phyloP scores from a whole-genome alignment of 1,284 basidiomycete species.

The Puccinia coronata region DNA sequence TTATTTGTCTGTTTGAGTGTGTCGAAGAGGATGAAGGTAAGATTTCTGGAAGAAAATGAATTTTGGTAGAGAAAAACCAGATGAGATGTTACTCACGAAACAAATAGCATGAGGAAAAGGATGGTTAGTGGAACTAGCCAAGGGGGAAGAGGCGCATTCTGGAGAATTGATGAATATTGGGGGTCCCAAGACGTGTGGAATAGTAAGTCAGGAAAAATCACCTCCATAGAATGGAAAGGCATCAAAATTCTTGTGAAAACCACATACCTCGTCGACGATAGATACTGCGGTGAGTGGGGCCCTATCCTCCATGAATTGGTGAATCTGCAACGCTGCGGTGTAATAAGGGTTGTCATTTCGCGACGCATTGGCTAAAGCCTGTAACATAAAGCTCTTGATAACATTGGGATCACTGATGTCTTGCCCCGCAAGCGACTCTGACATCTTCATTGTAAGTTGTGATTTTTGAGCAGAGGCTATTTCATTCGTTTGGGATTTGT shows the following conservation, averaged over 20 bases:
- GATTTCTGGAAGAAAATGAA: neutral
- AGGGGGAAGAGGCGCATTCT: conserved; percentile 6
- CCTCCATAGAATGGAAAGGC: neutral
- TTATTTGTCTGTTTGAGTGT: conserved; percentile 6
- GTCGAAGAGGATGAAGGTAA: neutral
- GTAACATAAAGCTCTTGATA: neutral
- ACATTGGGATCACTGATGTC: conserved; percentile 2
- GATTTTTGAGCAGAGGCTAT: too few species aligned
- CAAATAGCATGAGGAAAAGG: conserved; percentile 24
- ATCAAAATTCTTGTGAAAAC: neutral
- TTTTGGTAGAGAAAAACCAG: neutral
- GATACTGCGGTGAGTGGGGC: conserved; percentile 26
- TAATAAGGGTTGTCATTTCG: conserved; percentile 20
- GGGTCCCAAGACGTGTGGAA: neutral
- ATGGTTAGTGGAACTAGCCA: conserved; percentile 20
- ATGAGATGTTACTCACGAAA: conserved; percentile 6
- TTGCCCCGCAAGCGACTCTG: neutral
- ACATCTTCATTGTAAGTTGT: conserved; percentile 3
- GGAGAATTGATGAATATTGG: too few species aligned
- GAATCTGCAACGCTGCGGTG: neutral
- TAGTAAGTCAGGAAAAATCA: neutral
- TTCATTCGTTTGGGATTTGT: too few species aligned
- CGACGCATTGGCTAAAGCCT: conserved; percentile 1
- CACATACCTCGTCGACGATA: conserved; percentile 30
- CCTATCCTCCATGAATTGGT: conserved; percentile 10